Conservation (phyloP, 2,329 filamentous ascomycete genomes). For the Ophiostoma novo-ulmi region DNA sequence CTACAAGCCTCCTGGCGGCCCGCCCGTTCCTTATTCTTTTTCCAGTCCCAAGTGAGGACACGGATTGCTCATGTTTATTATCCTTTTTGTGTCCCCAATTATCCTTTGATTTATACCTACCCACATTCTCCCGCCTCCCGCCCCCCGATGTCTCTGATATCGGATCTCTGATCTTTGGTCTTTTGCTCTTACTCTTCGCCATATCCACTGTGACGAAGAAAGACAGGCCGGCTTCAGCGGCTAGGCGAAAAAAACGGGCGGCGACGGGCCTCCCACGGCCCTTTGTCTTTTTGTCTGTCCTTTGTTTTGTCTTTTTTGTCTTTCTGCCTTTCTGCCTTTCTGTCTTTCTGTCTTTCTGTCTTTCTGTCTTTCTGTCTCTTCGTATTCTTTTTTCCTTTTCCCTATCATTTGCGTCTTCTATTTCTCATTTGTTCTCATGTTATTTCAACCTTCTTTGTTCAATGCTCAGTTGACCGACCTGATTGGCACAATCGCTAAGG, state of each 20-base stretch:
- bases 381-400: too few species aligned
- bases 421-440: too few species aligned
- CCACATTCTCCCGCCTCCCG: background rate
- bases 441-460: background rate
- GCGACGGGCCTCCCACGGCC: background rate
- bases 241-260: background rate
- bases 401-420: too few species aligned
- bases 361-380: background rate
- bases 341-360: background rate
- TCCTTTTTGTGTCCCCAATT: background rate
- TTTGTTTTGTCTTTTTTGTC: background rate
- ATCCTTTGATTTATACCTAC: background rate
- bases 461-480: background rate
- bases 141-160: background rate
- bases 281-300: background rate
- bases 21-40: background rate
- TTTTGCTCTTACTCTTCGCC: background rate
- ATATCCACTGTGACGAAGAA: background rate
- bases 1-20: background rate
- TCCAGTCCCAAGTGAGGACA: background rate
- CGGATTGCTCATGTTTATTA: background rate
- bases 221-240: constrained; percentile 4
- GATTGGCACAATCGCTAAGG: background rate
- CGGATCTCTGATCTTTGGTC: background rate
- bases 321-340: background rate